phyloP scores from a whole-genome alignment of 192 early-diverging fungal species.

The Dimargaris verticillata region DNA sequence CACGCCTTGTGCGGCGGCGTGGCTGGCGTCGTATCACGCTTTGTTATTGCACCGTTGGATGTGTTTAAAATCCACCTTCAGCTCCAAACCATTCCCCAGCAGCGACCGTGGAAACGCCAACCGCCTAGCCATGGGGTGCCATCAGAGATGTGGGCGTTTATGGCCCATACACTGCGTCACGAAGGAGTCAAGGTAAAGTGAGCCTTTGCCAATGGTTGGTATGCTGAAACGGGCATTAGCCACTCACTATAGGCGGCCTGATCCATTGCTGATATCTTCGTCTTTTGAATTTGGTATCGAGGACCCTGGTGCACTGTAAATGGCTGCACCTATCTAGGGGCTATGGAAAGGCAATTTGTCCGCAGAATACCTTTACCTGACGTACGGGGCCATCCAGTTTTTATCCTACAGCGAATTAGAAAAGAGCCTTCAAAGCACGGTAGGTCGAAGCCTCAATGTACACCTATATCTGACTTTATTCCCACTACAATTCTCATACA shows the following conservation, averaged over 20 bases:
- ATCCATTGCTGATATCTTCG: no score
- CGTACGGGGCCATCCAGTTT: conserved; percentile 82
- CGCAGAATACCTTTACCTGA: conserved; percentile 82
- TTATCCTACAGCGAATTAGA: conserved; percentile 47
- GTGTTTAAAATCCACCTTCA: conserved; percentile 84
- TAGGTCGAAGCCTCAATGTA: no score
- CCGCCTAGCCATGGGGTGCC: not conserved
- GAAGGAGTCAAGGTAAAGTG: conserved; percentile 70
- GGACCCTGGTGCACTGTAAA: no score
- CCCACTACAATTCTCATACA: no score
- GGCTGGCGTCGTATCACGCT: conserved; percentile 47
- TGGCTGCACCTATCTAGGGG: no score
- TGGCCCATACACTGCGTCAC: conserved; percentile 46
- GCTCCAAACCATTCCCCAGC: conserved; percentile 19
- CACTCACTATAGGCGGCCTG: not conserved
- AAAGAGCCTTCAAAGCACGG: conserved; percentile 16
- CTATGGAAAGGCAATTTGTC: conserved; percentile 90
- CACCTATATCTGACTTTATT: no score
- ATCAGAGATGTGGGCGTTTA: conserved; percentile 42
- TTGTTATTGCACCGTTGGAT: conserved; percentile 80
- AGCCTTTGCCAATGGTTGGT: not conserved
- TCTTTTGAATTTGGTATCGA: no score
- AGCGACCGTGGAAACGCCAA: not conserved
- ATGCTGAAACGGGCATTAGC: not conserved
- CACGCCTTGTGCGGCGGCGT: conserved; percentile 33